Evolutionary conservation across 768 basidiomycete genomes (phyloP), one percentile per base, ranked within the genome.

Genomic region (Tylopilus plumbeoviolaceoides): DNA sequence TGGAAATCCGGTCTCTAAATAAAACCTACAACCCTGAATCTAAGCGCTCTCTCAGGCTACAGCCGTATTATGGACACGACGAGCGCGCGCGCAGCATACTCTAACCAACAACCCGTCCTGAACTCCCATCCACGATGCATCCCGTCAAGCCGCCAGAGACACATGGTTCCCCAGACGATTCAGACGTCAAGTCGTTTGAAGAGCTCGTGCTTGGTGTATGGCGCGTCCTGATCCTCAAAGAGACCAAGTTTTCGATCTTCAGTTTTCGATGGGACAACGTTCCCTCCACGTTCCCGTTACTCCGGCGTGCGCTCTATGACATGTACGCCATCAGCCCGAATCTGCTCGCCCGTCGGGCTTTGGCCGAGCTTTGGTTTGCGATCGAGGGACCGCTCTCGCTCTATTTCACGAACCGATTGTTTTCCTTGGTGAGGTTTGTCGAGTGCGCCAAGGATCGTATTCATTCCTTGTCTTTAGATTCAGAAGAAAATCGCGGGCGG

Each of bases 201-300:
- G 65, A 66, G 31, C 45, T 54, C 25, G 41, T 7, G 7, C 49
- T 66, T 28, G 65, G 65, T 8, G 50, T 66, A 31, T 66, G 65
- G 65, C 66, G 63, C 15, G 23, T 67, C 27, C 48, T 63, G 7
- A 30, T 66, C 14, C 17, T 47, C 21, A 56, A 61, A 8, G 54
- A 61, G 17, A 36, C 46, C 7, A n/a, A 14, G 17, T 50, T 55
- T 21, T 42, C 31, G 14, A 20, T 53, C 5, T 47, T 56, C 36
- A 44, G 45, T 25, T 35, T 63, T 27, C 41, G 47, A 14, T 63
- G 51, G 54, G 39, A 51, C 11, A n/a, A 39, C 27, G 1, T 61
- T 23, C 31, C 45, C 4, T 31, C 49, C 0, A 23, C 27, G 12
- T 8, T 57, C 7, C 45, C 47, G 0, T 27, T 59, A 4, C 39